Conservation (phyloP, 2,329 filamentous ascomycete species). For the Fusarium sp. region DNA sequence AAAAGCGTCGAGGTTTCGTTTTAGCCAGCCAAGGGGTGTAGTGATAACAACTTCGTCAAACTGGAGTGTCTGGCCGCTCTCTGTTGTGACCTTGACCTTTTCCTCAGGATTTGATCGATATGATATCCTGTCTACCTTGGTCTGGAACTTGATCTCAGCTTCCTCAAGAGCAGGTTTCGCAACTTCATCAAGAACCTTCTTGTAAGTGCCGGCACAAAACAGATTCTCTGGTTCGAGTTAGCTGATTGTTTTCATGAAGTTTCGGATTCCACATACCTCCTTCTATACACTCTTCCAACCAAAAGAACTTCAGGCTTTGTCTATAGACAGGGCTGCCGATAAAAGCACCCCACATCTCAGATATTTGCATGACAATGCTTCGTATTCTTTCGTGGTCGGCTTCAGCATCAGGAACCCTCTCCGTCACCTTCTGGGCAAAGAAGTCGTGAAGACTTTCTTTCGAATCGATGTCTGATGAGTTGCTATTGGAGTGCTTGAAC, state of each 20-base stretch:
- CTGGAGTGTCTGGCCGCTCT: constrained; percentile 54
- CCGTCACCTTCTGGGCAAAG: constrained; percentile 56
- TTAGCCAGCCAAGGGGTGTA: constrained; percentile 74
- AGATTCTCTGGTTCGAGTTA: constrained; percentile 60
- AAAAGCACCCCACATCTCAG: constrained; percentile 76
- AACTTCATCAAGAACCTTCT: constrained; percentile 66
- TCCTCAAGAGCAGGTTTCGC: constrained; percentile 64
- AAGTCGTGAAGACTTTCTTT: constrained; percentile 64
- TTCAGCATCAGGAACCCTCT: constrained; percentile 58
- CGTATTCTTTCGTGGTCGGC: constrained; percentile 53
- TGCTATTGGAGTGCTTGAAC: constrained; percentile 71
- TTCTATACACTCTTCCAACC: constrained; percentile 81
- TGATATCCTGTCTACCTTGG: constrained; percentile 57
- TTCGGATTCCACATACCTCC: constrained; percentile 58
- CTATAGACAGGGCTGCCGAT: constrained; percentile 70
- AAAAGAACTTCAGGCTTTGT: constrained; percentile 80
- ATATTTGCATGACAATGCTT: constrained; percentile 59
- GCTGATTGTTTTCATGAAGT: background rate
- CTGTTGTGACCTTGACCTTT: constrained; percentile 56
- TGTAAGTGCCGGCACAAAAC: constrained; percentile 68
- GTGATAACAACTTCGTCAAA: constrained; percentile 78
- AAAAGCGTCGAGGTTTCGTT: constrained; percentile 68
- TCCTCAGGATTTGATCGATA: constrained; percentile 42
- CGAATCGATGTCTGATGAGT: constrained; percentile 58
- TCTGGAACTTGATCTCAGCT: constrained; percentile 63